These are phyloP conservation scores for Phytophthora colocasiae DNA, from an alignment of 352 stramenopile species.

Conservation along the genomic window DNA sequence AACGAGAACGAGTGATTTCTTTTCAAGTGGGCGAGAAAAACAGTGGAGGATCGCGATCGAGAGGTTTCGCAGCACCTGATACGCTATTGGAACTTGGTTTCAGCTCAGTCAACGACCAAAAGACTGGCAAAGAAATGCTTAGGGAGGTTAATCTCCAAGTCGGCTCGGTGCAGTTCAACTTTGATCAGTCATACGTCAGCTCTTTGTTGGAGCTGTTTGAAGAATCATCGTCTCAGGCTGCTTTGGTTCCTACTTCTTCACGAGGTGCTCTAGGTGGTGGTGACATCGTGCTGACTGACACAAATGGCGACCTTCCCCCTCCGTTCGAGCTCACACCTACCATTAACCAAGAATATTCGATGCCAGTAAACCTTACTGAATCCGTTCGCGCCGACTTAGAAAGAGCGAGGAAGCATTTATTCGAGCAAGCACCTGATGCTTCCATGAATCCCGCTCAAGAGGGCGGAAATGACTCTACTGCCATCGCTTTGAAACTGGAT, in stretches of 20 bases:
- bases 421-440: constrained; percentile 38
- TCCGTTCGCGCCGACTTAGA: constrained; percentile 86
- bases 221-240: constrained; percentile 65
- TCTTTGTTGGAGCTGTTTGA: constrained; percentile 80
- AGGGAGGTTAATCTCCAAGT: constrained; percentile 75
- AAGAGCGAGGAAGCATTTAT: constrained; percentile 67
- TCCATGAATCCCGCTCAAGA: constrained; percentile 2
- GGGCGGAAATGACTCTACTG: constrained; percentile 6
- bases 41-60: constrained; percentile 22
- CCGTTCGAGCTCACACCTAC: constrained; percentile 69
- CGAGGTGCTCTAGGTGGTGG: constrained; percentile 26
- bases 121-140: constrained; percentile 59
- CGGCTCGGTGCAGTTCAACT: constrained; percentile 82
- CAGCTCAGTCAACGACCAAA: constrained; percentile 63
- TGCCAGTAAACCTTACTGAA: constrained; percentile 79
- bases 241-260: constrained; percentile 31
- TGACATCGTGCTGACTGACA: constrained; percentile 9
- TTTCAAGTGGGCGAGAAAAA: constrained; percentile 46
- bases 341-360: constrained; percentile 71
- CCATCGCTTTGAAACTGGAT: constrained; percentile 48
- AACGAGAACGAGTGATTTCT: constrained; percentile 75
- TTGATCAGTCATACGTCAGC: constrained; percentile 87
- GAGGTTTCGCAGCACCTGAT: constrained; percentile 27
- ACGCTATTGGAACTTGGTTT: constrained; percentile 77
- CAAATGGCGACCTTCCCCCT: constrained; percentile 45